Base-by-base conservation (phyloP, 1,284 basidiomycete species). In the Taiwanofungus camphoratus region DNA sequence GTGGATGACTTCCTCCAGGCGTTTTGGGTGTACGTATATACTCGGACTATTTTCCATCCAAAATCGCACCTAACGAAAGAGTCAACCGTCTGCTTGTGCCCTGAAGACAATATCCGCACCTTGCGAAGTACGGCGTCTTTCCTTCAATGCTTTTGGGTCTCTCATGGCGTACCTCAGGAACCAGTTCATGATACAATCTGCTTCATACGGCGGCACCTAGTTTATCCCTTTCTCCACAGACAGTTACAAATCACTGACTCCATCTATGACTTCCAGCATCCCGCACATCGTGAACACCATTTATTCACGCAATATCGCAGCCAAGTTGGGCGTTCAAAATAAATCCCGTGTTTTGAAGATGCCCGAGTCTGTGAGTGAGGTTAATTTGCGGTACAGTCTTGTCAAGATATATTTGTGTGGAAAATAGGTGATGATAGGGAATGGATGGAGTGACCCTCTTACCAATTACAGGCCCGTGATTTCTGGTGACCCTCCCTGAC, bases 1-100 rank as follows among this genome's bases (percentile, higher is more conserved):
- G 35, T 43, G 18, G 42, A 43, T 23, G 42, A 43, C 35, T 37
- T 43, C 22, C 26, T 43, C 7, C 42, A 43, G 21, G 42, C 42
- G 6, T 43, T 43, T 30, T 43, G 42, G 42, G 36, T 16, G 42
- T 43, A 11, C 5, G 36, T 23, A 20, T 11, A 5, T 19, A 5
- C n/a, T 9, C 19, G 23, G n/a, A n/a, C n/a, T n/a, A n/a, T n/a
- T 39, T n/a, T 7, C n/a, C 4, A 15, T 41, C 13, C 27, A 4
- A 5, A 7, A 15, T 7, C 35, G n/a, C 13, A 34, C 8, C 38
- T 39, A 4, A 15, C 16, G 3, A 4, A 12, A 39, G n/a, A n/a
- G n/a, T n/a, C n/a, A 19, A 5, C 19, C 22, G 18, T 4, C 20
- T 15, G 7, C 8, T 13, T n/a, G n/a, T n/a, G n/a, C n/a, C n/a